Conservation (phyloP, 2,329 filamentous ascomycete genomes). For the Cordyceps farinosa region DNA sequence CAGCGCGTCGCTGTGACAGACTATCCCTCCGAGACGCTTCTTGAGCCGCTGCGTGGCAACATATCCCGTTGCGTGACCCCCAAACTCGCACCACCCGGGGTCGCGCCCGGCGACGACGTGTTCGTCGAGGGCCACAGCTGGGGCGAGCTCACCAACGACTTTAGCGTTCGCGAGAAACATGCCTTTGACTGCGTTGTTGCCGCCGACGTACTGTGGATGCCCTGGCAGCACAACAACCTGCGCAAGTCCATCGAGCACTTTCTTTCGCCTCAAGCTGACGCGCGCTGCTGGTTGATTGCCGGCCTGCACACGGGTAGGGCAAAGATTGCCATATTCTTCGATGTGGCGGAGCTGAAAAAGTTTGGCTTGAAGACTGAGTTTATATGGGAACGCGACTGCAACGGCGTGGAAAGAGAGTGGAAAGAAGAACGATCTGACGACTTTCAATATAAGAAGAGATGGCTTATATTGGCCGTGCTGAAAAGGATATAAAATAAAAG, state of each 20-base stretch:
- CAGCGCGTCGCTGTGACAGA: conserved; percentile 54
- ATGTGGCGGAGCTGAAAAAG: conserved; percentile 38
- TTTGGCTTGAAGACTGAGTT: conserved; percentile 54
- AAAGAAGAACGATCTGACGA: conserved; percentile 57
- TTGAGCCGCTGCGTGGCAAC: conserved; percentile 55
- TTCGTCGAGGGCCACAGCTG: conserved; percentile 56
- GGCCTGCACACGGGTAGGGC: conserved; percentile 69
- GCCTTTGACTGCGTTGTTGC: conserved; percentile 57
- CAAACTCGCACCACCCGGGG: conserved; percentile 25
- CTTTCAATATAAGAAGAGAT: conserved; percentile 57
- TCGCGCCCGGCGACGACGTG: background rate
- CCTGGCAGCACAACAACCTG: conserved; percentile 65
- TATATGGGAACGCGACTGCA: conserved; percentile 65
- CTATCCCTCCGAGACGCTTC: conserved; percentile 58
- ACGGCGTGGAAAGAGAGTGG: conserved; percentile 58
- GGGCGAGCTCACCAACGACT: conserved; percentile 44
- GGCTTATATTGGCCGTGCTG: conserved; percentile 56
- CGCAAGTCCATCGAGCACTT: conserved; percentile 61
- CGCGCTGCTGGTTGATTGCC: conserved; percentile 61
- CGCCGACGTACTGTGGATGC: conserved; percentile 69
- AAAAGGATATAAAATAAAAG: conserved; percentile 29
- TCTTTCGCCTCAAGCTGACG: conserved; percentile 40
- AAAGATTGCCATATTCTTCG: conserved; percentile 65
- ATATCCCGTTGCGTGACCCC: conserved; percentile 44
- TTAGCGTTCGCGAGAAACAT: conserved; percentile 23